phyloP scores from a whole-genome alignment of 495 filamentous ascomycete genomes.

The Endocarpon pusillum region DNA sequence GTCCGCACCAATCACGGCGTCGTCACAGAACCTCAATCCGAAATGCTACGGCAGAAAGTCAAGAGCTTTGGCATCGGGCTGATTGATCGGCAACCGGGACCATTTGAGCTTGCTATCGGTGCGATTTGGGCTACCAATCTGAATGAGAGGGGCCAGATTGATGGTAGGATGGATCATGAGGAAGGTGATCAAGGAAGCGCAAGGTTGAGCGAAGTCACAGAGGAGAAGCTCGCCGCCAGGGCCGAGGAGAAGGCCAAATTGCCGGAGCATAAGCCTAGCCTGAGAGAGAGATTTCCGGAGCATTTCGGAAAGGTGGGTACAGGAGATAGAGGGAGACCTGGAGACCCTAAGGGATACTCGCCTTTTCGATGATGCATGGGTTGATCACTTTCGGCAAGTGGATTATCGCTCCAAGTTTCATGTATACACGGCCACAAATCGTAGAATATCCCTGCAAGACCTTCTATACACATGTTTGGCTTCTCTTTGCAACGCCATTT shows the following conservation, averaged over 20 bases:
- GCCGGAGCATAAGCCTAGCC: no score
- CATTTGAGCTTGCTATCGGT: conserved; percentile 69
- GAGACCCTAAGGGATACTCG: no score
- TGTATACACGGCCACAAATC: no score
- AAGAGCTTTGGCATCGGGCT: conserved; percentile 72
- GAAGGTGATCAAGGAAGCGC: neutral
- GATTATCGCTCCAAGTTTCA: no score
- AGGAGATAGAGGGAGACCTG: no score
- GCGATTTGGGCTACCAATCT: conserved; percentile 65
- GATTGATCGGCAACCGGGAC: conserved; percentile 74
- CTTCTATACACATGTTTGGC: no score
- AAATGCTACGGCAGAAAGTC: conserved; percentile 70
- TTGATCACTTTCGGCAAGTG: no score
- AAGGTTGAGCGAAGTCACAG: neutral
- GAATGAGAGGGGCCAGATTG: conserved; percentile 26
- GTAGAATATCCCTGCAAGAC: no score
- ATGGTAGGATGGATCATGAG: conserved; percentile 20
- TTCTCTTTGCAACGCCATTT: no score
- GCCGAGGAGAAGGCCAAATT: conserved; percentile 1
- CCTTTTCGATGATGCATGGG: no score
- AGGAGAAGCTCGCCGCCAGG: neutral
- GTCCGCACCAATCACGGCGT: conserved; percentile 84
- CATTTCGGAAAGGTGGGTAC: no score
- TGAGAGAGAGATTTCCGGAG: no score
- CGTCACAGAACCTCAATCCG: conserved; percentile 79